Base-by-base conservation (phyloP, 179 eudicot genomes). In the Beta lomatogona region DNA sequence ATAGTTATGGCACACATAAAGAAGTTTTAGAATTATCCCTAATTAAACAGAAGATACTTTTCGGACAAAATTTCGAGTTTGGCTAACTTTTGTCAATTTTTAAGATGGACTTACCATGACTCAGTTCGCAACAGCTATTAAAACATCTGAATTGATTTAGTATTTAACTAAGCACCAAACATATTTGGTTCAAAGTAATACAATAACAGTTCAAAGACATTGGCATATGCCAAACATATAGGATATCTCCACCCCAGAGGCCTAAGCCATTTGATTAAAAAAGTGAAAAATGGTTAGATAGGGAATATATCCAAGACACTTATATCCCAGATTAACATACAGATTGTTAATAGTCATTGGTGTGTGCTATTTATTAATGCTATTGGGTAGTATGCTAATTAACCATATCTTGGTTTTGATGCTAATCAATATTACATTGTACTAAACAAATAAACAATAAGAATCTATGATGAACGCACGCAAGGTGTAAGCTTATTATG, bases 161-260 rank as follows among this genome's bases (percentile, higher is more conserved):
- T 36, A 2, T 36, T 36, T 2, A 16, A 41, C 10, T 67, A 54
- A 36, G 52, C 52, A 67, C 22, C 12, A 11, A 31, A 68, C 36
- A 68, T 54, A 74, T 78, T 36, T 78, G 13, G 22, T 54, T 18
- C 5, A 13, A 67, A 68, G 54, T 69, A 54, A 53, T 68, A 31
- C 53, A 78, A 78, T 78, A 78, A 67, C 36, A 78, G 74, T 68
- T 78, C 63, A 78, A 64, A 50, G 54, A 44, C 46, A 54, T 63
- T 19, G 19, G 81, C 44, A 78, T 78, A 78, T 78, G 64, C 67
- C 46, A 52, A 68, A 67, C 28, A 66, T 57, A 53, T 50, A 66
- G 41, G 41, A 36, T 36, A 36, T 36, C 68, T 7, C 79, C 74
- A 31, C n/a, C 60, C 61, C 12, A 54, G 28, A 28, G 21, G 66